Evolutionary conservation across 495 filamentous ascomycete genomes (phyloP).

Genomic region (Neurospora sp.): DNA sequence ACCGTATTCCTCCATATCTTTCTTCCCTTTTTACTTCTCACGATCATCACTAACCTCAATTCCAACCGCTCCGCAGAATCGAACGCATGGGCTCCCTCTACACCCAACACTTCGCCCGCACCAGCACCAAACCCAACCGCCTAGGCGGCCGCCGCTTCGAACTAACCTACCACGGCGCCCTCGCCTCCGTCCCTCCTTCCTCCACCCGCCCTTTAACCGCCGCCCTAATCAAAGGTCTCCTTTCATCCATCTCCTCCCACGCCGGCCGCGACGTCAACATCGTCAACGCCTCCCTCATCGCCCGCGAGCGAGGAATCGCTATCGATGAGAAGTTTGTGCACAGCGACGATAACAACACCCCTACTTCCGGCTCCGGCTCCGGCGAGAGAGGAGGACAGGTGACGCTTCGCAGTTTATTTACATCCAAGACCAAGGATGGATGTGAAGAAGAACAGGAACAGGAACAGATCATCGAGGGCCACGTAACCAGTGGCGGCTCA

Average conservation of each 20-base stretch:
- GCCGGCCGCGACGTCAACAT: slow-evolving; percentile 61
- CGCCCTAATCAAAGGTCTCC: slow-evolving; percentile 57
- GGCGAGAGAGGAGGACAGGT: slow-evolving; percentile 27
- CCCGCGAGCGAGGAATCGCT: slow-evolving; percentile 56
- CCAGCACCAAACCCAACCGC: background rate
- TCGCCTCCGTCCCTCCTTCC: slow-evolving; percentile 38
- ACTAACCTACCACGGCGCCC: slow-evolving; percentile 56
- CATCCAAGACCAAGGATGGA: slow-evolving; percentile 9
- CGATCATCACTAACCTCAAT: background rate
- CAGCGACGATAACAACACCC: slow-evolving; percentile 33
- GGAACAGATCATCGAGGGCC: slow-evolving; percentile 55
- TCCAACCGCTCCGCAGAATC: slow-evolving; percentile 20
- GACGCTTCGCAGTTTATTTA: slow-evolving; percentile 34
- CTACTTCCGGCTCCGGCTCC: slow-evolving; percentile 51
- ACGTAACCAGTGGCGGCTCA: slow-evolving; percentile 45
- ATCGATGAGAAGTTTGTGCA: slow-evolving; percentile 52
- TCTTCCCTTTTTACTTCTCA: background rate
- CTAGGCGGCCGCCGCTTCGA: slow-evolving; percentile 48
- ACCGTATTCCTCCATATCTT: no score
- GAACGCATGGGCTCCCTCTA: slow-evolving; percentile 63
- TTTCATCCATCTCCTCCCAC: slow-evolving; percentile 45
- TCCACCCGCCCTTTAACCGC: slow-evolving; percentile 64
- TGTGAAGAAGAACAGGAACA: slow-evolving; percentile 32
- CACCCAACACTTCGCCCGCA: slow-evolving; percentile 52
- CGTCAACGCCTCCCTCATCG: slow-evolving; percentile 60